phyloP scores from a whole-genome alignment of 371 early-diverging fungal species.

The Apophysomyces elegans region DNA sequence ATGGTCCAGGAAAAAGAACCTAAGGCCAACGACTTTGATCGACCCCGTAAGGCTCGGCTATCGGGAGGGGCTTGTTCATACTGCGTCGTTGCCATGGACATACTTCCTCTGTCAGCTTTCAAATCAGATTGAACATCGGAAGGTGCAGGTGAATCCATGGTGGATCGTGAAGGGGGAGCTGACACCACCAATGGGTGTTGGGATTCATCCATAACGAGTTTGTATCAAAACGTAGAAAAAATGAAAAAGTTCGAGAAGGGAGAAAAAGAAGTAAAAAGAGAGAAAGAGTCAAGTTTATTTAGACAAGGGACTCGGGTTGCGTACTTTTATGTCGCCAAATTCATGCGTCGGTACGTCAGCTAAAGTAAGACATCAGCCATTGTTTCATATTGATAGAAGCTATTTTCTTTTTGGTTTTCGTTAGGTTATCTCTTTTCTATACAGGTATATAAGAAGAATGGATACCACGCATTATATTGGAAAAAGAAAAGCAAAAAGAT shows the following conservation, averaged over 20 bases:
- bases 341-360: slow-evolving; percentile 12
- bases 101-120: slow-evolving; percentile 28
- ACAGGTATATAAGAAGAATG: too few species aligned
- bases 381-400: neutral
- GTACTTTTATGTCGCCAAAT: neutral
- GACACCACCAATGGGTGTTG: slow-evolving; percentile 32
- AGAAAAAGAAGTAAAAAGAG: neutral
- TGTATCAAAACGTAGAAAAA: too few species aligned
- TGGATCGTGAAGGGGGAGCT: slow-evolving; percentile 19
- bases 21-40: slow-evolving; percentile 51
- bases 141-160: slow-evolving; percentile 29
- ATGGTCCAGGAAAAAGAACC: slow-evolving; percentile 33
- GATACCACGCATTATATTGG: too few species aligned
- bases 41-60: slow-evolving; percentile 33
- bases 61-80: slow-evolving; percentile 30
- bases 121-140: slow-evolving; percentile 23
- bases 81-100: slow-evolving; percentile 27
- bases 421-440: neutral
- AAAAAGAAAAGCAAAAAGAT: neutral
- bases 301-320: too few species aligned
- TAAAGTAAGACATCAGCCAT: neutral
- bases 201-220: slow-evolving; percentile 23
- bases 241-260: too few species aligned
- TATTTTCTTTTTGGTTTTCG: neutral
- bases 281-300: slow-evolving; percentile 6